phyloP scores from a whole-genome alignment of 2,329 filamentous ascomycete species.

The Phialocephala subalpina region DNA sequence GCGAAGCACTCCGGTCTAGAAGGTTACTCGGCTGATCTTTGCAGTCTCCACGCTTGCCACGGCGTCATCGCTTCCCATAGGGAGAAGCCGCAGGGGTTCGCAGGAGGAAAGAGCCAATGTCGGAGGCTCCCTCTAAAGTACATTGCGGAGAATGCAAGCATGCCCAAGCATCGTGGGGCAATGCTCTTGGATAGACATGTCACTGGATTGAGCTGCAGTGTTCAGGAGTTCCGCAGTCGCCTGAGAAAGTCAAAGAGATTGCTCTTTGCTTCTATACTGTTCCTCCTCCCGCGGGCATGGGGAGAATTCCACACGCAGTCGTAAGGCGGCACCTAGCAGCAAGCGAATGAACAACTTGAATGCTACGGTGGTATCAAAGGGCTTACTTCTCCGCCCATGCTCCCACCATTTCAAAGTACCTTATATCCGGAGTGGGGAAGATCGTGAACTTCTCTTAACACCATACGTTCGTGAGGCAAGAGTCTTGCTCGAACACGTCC shows the following conservation, averaged over 20 bases:
- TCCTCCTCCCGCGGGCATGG: not conserved
- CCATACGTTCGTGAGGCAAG: not conserved
- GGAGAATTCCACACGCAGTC: not conserved
- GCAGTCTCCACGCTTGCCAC: not conserved
- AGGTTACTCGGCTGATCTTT: not conserved
- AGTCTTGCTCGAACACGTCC: not conserved
- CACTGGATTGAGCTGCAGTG: not conserved
- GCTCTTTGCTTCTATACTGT: not conserved
- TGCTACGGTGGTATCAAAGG: not conserved
- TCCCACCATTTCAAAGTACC: not conserved
- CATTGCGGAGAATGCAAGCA: slow-evolving; percentile 9
- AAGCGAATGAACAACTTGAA: not conserved
- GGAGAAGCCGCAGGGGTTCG: not conserved
- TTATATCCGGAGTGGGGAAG: not conserved
- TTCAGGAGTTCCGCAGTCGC: not conserved
- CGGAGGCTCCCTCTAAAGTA: not conserved
- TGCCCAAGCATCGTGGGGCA: slow-evolving; percentile 11
- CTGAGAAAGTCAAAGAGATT: not conserved
- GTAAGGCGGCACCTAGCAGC: not conserved
- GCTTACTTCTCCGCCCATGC: not conserved
- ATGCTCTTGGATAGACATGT: not conserved
- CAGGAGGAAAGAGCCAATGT: slow-evolving; percentile 1
- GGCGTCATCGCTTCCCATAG: slow-evolving; percentile 9
- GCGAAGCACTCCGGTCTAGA: slow-evolving; percentile 3
- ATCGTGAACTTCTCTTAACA: not conserved